Percentiles rank a stretch among this genome's conserved stretches.
Conservation (phyloP, 139 green algal species). For the Coelastrella sp. region DNA sequence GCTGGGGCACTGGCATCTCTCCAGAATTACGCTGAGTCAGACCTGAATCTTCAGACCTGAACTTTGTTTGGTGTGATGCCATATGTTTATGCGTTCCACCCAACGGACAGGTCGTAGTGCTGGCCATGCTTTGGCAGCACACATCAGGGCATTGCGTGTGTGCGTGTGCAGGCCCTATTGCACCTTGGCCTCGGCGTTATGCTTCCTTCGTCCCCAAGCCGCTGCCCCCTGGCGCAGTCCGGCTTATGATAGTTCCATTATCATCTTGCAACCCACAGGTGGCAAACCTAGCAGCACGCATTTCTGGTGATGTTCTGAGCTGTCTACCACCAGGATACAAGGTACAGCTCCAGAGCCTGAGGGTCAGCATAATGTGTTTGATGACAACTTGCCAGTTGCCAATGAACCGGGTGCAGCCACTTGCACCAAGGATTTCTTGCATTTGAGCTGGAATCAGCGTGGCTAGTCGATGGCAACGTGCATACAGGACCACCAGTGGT, state of each 20-base stretch:
- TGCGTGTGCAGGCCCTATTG: neutral
- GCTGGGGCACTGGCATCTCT: no score
- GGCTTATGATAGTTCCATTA: constrained; percentile 4
- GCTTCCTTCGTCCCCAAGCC: neutral
- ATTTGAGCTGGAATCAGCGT: no score
- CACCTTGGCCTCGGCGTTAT: constrained; percentile 17
- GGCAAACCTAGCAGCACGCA: neutral
- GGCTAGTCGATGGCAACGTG: no score
- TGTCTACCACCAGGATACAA: neutral
- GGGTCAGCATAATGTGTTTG: no score
- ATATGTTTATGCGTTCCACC: neutral
- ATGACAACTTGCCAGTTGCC: no score
- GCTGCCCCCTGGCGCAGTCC: neutral
- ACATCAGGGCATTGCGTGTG: neutral
- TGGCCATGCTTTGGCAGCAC: neutral
- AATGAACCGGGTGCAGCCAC: no score
- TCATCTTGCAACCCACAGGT: neutral
- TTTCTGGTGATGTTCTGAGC: neutral
- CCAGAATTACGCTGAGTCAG: no score
- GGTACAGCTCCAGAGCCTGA: neutral
- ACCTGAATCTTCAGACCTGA: no score
- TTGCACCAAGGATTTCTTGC: no score
- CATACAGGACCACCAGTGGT: no score
- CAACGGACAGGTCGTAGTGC: neutral
- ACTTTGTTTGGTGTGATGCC: neutral